Evolutionary conservation across 1,139 yeast genomes (phyloP).

Genomic region (Taphrina flavorubra): DNA sequence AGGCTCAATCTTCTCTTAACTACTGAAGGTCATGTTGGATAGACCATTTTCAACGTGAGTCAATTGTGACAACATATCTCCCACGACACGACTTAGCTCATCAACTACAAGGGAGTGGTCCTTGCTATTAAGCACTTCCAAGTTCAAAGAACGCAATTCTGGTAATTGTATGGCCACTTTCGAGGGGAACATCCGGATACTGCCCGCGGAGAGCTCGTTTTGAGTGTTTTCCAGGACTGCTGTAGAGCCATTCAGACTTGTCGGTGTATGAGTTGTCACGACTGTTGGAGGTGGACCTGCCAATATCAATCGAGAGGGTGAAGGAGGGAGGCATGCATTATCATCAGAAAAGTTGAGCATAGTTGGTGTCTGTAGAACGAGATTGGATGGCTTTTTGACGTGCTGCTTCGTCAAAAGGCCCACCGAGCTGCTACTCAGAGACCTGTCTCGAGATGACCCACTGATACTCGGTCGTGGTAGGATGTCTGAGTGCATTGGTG

Average conservation of each 20-base stretch:
- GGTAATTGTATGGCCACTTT: conserved; percentile 19
- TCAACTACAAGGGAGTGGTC: conserved; percentile 27
- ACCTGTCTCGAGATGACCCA: conserved; percentile 8
- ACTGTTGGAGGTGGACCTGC: not conserved
- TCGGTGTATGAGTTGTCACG: not conserved
- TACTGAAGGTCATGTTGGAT: conserved; percentile 22
- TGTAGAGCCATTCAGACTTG: not conserved
- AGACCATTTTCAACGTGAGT: conserved; percentile 26
- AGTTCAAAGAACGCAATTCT: conserved; percentile 14
- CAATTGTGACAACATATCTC: conserved; percentile 26
- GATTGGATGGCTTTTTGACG: conserved; percentile 25
- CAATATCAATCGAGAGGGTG: conserved; percentile 18
- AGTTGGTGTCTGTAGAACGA: conserved; percentile 14
- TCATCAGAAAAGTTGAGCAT: not conserved
- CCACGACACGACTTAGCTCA: conserved; percentile 29
- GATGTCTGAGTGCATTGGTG: conserved; percentile 21
- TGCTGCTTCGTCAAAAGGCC: conserved; percentile 10
- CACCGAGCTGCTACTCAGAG: conserved; percentile 11
- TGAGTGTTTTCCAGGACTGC: not conserved
- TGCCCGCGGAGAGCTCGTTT: not conserved
- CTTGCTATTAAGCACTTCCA: conserved; percentile 23
- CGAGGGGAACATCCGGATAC: not conserved
- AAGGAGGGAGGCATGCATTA: conserved; percentile 17
- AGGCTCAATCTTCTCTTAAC: too few species aligned
- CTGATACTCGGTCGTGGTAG: conserved; percentile 25